These are phyloP conservation scores for Linderniella brevidens DNA, from an alignment of 257 asterid species.

Conservation along the genomic window DNA sequence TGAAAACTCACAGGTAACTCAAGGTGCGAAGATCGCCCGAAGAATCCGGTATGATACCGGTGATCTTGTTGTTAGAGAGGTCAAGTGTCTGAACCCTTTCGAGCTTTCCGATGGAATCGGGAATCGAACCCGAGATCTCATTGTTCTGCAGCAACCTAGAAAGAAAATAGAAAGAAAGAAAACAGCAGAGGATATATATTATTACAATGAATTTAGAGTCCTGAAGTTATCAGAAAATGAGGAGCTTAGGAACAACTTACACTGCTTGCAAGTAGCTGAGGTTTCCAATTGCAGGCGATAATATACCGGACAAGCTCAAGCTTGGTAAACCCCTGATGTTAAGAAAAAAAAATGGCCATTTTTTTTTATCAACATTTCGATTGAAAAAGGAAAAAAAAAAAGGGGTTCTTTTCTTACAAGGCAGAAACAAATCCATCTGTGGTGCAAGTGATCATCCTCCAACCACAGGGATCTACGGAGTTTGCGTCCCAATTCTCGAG, in stretches of 20 bases:
- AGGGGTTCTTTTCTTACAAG: neutral
- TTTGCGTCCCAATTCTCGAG: constrained; percentile 81
- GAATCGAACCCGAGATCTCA: constrained; percentile 61
- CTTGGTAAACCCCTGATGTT: constrained; percentile 61
- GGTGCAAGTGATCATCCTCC: constrained; percentile 89
- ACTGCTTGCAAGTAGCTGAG: constrained; percentile 67
- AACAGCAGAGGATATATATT: neutral
- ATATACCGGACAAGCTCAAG: constrained; percentile 63
- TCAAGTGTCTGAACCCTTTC: constrained; percentile 70
- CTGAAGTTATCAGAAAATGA: neutral
- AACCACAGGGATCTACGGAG: constrained; percentile 96
- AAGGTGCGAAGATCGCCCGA: constrained; percentile 46
- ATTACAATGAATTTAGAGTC: neutral
- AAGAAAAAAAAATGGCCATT: constrained; percentile 7
- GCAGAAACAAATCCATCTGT: constrained; percentile 30
- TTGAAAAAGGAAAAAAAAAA: neutral
- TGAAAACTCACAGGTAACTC: constrained; percentile 68
- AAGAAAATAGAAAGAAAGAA: constrained; percentile 7
- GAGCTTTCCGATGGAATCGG: constrained; percentile 53
- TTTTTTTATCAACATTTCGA: neutral
- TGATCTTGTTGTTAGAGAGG: constrained; percentile 63
- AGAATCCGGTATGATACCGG: constrained; percentile 56
- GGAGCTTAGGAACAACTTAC: constrained; percentile 28
- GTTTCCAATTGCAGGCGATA: constrained; percentile 74
- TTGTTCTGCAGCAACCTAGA: constrained; percentile 86